phyloP scores from a whole-genome alignment of 495 filamentous ascomycete species.

The Daldinia caldariorum region DNA sequence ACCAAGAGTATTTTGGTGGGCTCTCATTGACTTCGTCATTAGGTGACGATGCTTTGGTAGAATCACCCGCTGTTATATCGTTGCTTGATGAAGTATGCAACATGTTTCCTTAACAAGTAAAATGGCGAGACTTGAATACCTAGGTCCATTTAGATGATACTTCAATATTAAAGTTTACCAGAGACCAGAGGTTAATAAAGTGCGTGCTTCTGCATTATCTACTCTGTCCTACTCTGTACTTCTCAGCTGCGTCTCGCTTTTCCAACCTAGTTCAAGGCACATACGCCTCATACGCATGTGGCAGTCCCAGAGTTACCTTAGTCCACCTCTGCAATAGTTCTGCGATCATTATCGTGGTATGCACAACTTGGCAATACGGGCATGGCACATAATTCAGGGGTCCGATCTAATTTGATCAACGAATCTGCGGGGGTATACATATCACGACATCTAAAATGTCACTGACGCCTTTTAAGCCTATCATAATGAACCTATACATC shows the following conservation, averaged over 20 bases:
- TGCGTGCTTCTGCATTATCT: too few relatives aligned
- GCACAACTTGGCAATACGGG: background rate
- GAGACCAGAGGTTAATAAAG: too few relatives aligned
- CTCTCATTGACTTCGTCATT: background rate
- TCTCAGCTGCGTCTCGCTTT: background rate
- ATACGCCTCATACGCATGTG: background rate
- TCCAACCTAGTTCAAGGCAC: background rate
- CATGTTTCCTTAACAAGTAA: background rate
- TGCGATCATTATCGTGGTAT: background rate
- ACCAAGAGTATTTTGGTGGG: slow-evolving; percentile 10
- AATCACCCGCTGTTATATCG: background rate
- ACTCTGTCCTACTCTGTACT: background rate
- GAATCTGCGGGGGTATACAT: background rate
- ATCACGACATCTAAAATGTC: background rate
- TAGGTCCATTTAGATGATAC: background rate
- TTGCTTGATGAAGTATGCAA: background rate
- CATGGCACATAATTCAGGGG: background rate
- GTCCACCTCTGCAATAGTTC: background rate
- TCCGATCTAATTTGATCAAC: background rate
- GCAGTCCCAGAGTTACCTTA: background rate
- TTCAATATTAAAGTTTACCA: too few relatives aligned
- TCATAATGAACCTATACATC: background rate
- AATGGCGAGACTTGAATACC: background rate
- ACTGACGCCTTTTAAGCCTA: background rate
- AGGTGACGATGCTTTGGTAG: background rate